phyloP scores from a whole-genome alignment of 306 rosid genomes.

The Medicago lupulina region DNA sequence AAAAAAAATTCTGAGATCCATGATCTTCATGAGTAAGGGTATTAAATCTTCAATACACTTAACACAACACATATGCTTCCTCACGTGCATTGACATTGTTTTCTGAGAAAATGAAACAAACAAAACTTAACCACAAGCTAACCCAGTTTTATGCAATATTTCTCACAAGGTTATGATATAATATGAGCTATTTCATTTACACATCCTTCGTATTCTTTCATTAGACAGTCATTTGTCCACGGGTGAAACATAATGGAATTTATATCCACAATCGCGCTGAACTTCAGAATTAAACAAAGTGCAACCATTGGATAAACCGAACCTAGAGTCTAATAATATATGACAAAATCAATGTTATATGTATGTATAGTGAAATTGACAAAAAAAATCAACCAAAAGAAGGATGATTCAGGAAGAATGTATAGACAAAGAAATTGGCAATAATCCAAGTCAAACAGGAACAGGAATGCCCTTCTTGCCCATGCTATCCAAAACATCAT shows the following conservation, averaged over 20 bases:
- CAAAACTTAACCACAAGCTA: too few relatives aligned
- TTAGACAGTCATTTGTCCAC: not conserved
- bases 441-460: slow-evolving; percentile 66
- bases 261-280: not conserved
- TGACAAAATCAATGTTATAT: slow-evolving; percentile 37
- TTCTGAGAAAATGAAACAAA: too few relatives aligned
- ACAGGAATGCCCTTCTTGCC: slow-evolving; percentile 92
- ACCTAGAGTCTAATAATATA: slow-evolving; percentile 36
- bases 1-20: too few relatives aligned
- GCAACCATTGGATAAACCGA: slow-evolving; percentile 15
- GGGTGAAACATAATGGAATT: not conserved
- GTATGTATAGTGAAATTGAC: slow-evolving; percentile 36
- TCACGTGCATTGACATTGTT: too few relatives aligned
- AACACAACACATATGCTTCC: too few relatives aligned
- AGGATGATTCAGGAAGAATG: slow-evolving; percentile 45
- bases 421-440: slow-evolving; percentile 44
- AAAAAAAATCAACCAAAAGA: slow-evolving; percentile 33
- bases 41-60: too few relatives aligned
- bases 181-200: not conserved
- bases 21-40: too few relatives aligned
- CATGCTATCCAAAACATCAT: slow-evolving; percentile 96
- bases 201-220: not conserved
- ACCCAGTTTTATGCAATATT: too few relatives aligned
- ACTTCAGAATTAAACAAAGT: slow-evolving; percentile 3
- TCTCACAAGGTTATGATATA: not conserved